These are phyloP conservation scores for Yarrowia sp. DNA, from an alignment of 805 yeast genomes.

Conservation along the genomic window DNA sequence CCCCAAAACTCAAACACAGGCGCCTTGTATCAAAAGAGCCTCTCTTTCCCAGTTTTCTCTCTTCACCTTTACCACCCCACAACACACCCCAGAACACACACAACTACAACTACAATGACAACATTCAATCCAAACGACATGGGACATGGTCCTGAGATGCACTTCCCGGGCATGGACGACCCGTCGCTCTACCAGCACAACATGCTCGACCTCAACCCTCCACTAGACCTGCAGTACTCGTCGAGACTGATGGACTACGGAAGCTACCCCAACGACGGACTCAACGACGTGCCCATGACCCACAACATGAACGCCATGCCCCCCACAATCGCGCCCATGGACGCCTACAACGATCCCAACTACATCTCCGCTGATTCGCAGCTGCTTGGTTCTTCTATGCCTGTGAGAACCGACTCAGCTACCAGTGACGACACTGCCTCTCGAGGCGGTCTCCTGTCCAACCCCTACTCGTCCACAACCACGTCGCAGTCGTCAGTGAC, in stretches of 20 bases:
- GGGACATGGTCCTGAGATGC: neutral
- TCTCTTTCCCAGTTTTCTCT: neutral
- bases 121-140: conserved; percentile 9
- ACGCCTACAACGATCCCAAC: conserved; percentile 15
- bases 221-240: conserved; percentile 29
- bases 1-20: neutral
- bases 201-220: conserved; percentile 28
- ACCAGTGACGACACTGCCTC: conserved; percentile 7
- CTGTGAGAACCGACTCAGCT: conserved; percentile 21
- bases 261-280: neutral
- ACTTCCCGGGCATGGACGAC: conserved; percentile 6
- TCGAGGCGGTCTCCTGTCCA: conserved; percentile 3
- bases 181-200: conserved; percentile 18
- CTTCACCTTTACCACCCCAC: neutral
- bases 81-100: neutral
- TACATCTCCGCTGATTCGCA: conserved; percentile 21
- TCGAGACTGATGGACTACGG: conserved; percentile 6
- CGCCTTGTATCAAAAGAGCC: conserved; percentile 14
- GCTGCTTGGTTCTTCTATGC: conserved; percentile 23
- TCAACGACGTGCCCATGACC: neutral
- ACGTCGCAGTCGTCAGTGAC: conserved; percentile 22
- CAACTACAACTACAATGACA: conserved; percentile 5
- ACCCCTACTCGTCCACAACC: neutral
- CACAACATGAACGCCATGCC: neutral
- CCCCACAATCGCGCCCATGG: conserved; percentile 11